Percentiles rank a stretch among this genome's conserved stretches.
Conservation (phyloP, 306 rosid genomes). For the Abrus precatorius region DNA sequence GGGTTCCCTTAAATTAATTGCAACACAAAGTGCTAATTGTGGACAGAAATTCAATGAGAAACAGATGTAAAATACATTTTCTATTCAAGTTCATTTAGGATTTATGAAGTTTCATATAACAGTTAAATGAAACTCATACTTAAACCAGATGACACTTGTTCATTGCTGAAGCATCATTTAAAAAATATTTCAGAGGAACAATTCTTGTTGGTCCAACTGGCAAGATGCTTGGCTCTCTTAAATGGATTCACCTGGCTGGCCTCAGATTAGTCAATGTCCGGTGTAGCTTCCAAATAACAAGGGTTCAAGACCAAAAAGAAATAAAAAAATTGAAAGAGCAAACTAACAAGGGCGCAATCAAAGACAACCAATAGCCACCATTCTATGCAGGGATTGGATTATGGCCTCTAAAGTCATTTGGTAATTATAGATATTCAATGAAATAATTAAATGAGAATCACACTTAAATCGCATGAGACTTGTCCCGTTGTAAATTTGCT, state of each 20-base stretch:
- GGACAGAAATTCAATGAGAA: neutral
- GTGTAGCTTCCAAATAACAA: neutral
- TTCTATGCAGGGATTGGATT: neutral
- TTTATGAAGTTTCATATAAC: slow-evolving; percentile 7
- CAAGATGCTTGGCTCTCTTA: neutral
- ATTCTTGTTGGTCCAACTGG: neutral
- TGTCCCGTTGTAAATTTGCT: slow-evolving; percentile 5
- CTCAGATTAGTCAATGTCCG: neutral
- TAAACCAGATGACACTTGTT: slow-evolving; percentile 11
- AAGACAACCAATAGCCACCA: slow-evolving; percentile 5
- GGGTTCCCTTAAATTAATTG: slow-evolving; percentile 37
- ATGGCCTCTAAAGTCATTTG: neutral
- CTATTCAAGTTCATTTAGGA: slow-evolving; percentile 12
- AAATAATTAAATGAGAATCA: slow-evolving; percentile 2
- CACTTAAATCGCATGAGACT: neutral
- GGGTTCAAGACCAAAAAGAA: neutral
- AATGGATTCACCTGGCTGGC: too few relatives aligned
- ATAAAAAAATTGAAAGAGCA: neutral
- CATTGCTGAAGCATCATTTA: slow-evolving; percentile 9
- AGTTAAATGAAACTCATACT: slow-evolving; percentile 23
- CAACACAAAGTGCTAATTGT: slow-evolving; percentile 34
- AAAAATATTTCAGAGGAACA: slow-evolving; percentile 5
- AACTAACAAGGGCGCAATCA: neutral
- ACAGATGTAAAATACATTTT: neutral
- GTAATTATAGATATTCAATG: neutral